Percentiles rank a stretch among this genome's conserved stretches.
phyloP scores from a whole-genome alignment of 2,329 filamentous ascomycete species.

The Aspergillus sp. region DNA sequence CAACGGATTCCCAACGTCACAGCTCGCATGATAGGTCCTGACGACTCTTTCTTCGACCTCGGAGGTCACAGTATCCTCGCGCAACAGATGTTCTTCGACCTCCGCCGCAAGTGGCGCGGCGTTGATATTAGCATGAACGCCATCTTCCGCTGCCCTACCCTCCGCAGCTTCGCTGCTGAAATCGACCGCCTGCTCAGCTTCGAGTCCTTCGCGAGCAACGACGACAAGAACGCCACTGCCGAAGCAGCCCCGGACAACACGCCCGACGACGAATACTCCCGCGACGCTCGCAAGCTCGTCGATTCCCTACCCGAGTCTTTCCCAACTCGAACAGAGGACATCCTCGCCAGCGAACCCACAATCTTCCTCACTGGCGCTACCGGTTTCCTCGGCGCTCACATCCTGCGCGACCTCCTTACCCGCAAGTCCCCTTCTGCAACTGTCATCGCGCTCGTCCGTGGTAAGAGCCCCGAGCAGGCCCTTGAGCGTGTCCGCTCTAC shows the following conservation, averaged over 20 bases:
- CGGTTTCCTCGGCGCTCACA: slow-evolving; percentile 83
- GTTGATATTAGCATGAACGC: slow-evolving; percentile 70
- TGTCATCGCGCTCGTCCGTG: slow-evolving; percentile 77
- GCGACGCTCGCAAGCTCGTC: slow-evolving; percentile 54
- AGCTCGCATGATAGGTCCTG: slow-evolving; percentile 67
- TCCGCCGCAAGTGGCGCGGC: slow-evolving; percentile 65
- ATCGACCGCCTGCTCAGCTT: slow-evolving; percentile 57
- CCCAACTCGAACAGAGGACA: slow-evolving; percentile 36
- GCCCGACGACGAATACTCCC: slow-evolving; percentile 54
- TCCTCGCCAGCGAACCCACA: slow-evolving; percentile 53
- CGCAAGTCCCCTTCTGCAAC: slow-evolving; percentile 60
- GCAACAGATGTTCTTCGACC: slow-evolving; percentile 76
- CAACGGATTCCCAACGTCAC: slow-evolving; percentile 69
- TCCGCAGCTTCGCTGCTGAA: slow-evolving; percentile 61
- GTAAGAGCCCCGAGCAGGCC: slow-evolving; percentile 64
- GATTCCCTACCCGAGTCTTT: slow-evolving; percentile 54
- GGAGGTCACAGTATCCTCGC: slow-evolving; percentile 82
- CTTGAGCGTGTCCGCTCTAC: slow-evolving; percentile 69
- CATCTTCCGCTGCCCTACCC: slow-evolving; percentile 70
- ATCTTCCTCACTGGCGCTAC: slow-evolving; percentile 88
- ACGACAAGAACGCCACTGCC: slow-evolving; percentile 50
- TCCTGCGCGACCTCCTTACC: slow-evolving; percentile 74
- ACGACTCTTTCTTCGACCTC: slow-evolving; percentile 74
- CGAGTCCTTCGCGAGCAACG: slow-evolving; percentile 51
- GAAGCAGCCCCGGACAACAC: slow-evolving; percentile 35